A percentile compares a stretch with the other conserved stretches of the same genome.
phyloP scores from a whole-genome alignment of 768 basidiomycete species.

The Termitomyces sp. region DNA sequence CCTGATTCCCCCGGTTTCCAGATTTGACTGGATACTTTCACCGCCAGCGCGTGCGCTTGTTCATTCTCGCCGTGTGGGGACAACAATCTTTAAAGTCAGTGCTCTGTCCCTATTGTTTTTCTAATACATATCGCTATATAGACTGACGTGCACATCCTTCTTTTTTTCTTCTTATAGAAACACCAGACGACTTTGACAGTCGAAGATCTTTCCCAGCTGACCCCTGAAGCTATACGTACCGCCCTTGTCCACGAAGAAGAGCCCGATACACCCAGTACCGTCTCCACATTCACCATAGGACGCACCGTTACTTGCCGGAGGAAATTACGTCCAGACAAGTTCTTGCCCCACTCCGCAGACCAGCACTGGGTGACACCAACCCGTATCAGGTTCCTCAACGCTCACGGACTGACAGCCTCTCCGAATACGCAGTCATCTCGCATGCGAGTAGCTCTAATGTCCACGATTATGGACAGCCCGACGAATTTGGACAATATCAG shows the following conservation, averaged over 20 bases:
- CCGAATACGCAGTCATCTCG: conserved; percentile 39
- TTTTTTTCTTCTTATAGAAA: conserved; percentile 29
- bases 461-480: conserved; percentile 16
- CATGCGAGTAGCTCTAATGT: conserved; percentile 29
- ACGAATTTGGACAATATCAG: conserved; percentile 15
- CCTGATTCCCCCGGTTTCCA: neutral
- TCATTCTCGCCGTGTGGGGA: conserved; percentile 44
- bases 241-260: conserved; percentile 26
- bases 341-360: conserved; percentile 15
- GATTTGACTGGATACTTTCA: conserved; percentile 7
- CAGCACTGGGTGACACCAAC: neutral
- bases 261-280: conserved; percentile 18
- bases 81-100: conserved; percentile 41
- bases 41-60: conserved; percentile 41
- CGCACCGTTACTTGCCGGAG: conserved; percentile 4
- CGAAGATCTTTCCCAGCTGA: conserved; percentile 41
- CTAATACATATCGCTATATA: conserved; percentile 11
- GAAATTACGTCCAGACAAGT: conserved; percentile 13
- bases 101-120: conserved; percentile 16
- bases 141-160: neutral
- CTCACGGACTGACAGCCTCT: conserved; percentile 31
- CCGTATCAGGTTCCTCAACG: conserved; percentile 15
- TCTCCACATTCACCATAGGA: conserved; percentile 11
- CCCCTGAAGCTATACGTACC: conserved; percentile 33
- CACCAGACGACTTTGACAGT: conserved; percentile 45